These are phyloP conservation scores for Pleurotus platypus DNA, from an alignment of 768 basidiomycete species.

Conservation along the genomic window DNA sequence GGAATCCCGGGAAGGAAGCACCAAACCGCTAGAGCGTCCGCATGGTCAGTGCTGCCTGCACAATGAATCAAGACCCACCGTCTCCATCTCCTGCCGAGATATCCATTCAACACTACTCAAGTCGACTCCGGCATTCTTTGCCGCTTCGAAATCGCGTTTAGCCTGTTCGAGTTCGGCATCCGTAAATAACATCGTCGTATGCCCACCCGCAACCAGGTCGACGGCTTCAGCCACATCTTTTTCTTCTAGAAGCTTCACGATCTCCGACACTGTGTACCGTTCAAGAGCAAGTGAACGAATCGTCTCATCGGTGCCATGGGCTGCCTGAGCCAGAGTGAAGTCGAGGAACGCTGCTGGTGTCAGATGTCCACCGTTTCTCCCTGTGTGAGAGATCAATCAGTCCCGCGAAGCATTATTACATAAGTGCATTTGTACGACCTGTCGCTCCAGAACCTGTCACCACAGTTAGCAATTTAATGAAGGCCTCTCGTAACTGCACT, in stretches of 20 bases:
- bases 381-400: slow-evolving; percentile 27
- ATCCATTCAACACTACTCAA: slow-evolving; percentile 44
- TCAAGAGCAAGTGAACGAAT: slow-evolving; percentile 53
- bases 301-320: slow-evolving; percentile 54
- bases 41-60: background rate
- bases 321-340: slow-evolving; percentile 34
- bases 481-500: background rate
- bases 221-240: slow-evolving; percentile 43
- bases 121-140: slow-evolving; percentile 47
- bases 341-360: slow-evolving; percentile 44
- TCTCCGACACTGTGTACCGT: slow-evolving; percentile 42
- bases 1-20: slow-evolving; percentile 47
- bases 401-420: too few species aligned
- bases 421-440: slow-evolving; percentile 33
- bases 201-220: slow-evolving; percentile 61
- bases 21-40: slow-evolving; percentile 32
- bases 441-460: slow-evolving; percentile 70
- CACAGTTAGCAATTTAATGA: background rate
- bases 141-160: slow-evolving; percentile 47
- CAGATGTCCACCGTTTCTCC: slow-evolving; percentile 79
- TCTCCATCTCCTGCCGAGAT: slow-evolving; percentile 37
- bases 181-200: slow-evolving; percentile 45
- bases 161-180: slow-evolving; percentile 36
- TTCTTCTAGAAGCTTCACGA: slow-evolving; percentile 46
- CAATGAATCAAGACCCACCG: slow-evolving; percentile 29